Base-by-base conservation (phyloP, 352 stramenopile species). In the Phytopythium helicoides region DNA sequence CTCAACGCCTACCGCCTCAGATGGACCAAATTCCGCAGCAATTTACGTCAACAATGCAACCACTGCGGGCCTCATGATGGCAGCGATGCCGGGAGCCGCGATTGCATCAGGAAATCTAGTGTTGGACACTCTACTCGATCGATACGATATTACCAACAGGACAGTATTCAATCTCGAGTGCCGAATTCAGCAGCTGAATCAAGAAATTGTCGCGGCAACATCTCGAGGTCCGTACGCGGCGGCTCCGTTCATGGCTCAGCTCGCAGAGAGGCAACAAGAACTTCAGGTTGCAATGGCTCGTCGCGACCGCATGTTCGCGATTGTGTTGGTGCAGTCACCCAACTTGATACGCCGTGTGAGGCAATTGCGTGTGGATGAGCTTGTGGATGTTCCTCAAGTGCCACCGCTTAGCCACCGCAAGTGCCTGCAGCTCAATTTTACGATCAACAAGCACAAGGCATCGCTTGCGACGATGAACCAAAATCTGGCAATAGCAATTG, bases 351-450 rank as follows among this genome's bases (percentile, higher is more conserved):
- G 40, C 23, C 66, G 76, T 47, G 76, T 92, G 14, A 79, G 77
- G 47, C 42, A 58, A 36, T 36, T 92, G 15, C 77, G 71, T 9
- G 42, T 88, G 42, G 50, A 67, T 31, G 54, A 80, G 38, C 72
- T 92, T 0, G 64, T 62, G 11, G 71, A 92, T 55, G 85, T 92
- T 7, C 63, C 76, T 3, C 73, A 87, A 26, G 77, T 92, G 5
- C 56, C 66, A 14, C 63, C 54, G 12, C 67, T 78, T 21, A 71
- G 74, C 46, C 79, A 89, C 48, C 71, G 59, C 8, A 87, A 83
- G 37, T 86, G 77, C 40, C 28, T 86, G 6, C 61, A 81, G 52
- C 54, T 89, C 31, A 71, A 79, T 7, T 51, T 66, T 22, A 59
- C 81, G 37, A 78, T 92, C 46, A 70, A 68, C 11, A 26, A 69